Conservation (phyloP, 2,329 filamentous ascomycete genomes). For the Acrocalymma vagum region DNA sequence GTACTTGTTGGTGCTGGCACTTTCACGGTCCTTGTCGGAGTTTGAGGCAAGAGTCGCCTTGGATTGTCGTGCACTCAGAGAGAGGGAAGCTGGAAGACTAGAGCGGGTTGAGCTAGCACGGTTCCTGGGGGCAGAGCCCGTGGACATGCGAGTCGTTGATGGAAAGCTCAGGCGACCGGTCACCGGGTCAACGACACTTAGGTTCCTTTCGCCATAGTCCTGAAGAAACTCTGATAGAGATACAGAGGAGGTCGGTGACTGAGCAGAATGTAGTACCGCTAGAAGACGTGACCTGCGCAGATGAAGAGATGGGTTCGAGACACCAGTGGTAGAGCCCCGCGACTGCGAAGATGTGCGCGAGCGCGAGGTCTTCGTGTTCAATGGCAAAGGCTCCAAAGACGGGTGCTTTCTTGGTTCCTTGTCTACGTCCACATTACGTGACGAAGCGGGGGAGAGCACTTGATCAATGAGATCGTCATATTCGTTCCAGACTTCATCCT, state of each 20-base stretch:
- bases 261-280: constrained; percentile 58
- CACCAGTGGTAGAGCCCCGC: constrained; percentile 28
- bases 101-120: constrained; percentile 39
- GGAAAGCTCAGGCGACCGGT: constrained; percentile 48
- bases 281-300: constrained; percentile 60
- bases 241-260: constrained; percentile 60
- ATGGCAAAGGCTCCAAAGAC: constrained; percentile 38
- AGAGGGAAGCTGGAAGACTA: constrained; percentile 42
- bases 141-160: constrained; percentile 40
- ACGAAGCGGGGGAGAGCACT: constrained; percentile 59
- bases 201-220: constrained; percentile 56
- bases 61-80: constrained; percentile 40
- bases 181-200: constrained; percentile 47
- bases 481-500: constrained; percentile 94
- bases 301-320: constrained; percentile 47
- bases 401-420: constrained; percentile 25
- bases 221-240: constrained; percentile 63
- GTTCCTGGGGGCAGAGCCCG: constrained; percentile 33
- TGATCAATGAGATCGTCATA: constrained; percentile 89
- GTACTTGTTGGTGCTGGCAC: constrained; percentile 37
- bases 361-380: constrained; percentile 34
- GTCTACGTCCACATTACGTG: constrained; percentile 14
- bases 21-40: constrained; percentile 45
- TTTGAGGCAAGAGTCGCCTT: constrained; percentile 37
- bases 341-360: constrained; percentile 39